Conservation (phyloP, 176 grass and related monocot genomes). For the Musa acuminata region DNA sequence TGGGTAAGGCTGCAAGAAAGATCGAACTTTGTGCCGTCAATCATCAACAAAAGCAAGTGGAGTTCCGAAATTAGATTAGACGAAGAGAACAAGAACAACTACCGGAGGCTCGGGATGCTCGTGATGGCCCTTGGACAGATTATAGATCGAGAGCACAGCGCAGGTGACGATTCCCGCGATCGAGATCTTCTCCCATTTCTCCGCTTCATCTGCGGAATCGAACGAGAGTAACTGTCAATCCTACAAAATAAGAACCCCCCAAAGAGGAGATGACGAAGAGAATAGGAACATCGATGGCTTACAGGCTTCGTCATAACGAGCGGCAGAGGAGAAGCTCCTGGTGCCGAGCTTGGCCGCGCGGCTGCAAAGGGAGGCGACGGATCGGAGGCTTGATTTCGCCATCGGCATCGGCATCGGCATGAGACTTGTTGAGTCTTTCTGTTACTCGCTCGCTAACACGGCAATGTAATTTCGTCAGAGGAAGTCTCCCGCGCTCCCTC, state of each 20-base stretch:
- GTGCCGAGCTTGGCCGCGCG: not conserved
- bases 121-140: not conserved
- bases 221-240: not conserved
- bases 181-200: conserved; percentile 12
- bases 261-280: not conserved
- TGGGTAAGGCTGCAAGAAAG: not conserved
- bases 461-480: not conserved
- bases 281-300: not conserved
- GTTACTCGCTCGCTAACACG: not conserved
- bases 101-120: not conserved
- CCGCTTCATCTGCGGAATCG: conserved; percentile 3
- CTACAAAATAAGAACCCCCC: no score
- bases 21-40: not conserved
- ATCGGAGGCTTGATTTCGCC: not conserved
- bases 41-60: not conserved
- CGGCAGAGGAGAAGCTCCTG: not conserved
- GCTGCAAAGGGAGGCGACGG: not conserved
- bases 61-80: not conserved
- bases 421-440: not conserved
- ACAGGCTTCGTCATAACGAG: not conserved
- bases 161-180: not conserved
- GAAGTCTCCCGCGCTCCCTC: not conserved
- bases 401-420: not conserved
- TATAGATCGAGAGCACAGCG: not conserved
- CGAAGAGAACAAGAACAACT: not conserved